Base-by-base conservation (phyloP, 345 rosid genomes). In the Conringia planisiliqua region DNA sequence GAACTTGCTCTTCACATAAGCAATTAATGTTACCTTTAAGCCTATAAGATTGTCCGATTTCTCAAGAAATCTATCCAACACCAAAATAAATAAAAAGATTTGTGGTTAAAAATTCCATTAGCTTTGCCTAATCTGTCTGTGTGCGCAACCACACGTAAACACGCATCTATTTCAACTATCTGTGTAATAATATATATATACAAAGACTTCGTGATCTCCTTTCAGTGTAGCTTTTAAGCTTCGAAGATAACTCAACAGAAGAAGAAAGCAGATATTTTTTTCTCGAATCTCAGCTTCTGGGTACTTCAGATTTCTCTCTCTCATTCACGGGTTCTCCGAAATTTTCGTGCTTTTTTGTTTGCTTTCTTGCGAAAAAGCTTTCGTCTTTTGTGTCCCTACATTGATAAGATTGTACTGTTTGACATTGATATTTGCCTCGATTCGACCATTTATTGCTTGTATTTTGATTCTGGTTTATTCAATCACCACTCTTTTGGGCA, bases 241-340 rank as follows among this genome's bases (percentile, higher is more conserved):
- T 63, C 14, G 6, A 75, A 71, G 56, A 16, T 10, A 64, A 70
- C 56, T 56, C 72, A 29, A 57, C 0, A 20, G 24, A 43, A 33
- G 77, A 58, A 63, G 62, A 33, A 20, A 51, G 57, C 40, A 40
- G 52, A 14, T 13, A 40, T 7, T 50, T n/a, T 66, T 30, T 51
- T 7, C 27, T 54, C 62, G 47, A 66, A 14, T 73, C 73, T 74
- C 27, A 65, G 60, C 77, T 70, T 76, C 75, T 72, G 75, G 82
- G 87, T 87, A 85, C 79, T 62, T 73, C 30, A 44, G 29, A 26
- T 75, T 59, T 56, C 51, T 68, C 60, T 60, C 59, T 24, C 56
- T 64, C 20, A 65, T 72, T 71, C 55, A 44, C 73, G 27, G 44
- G 62, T 14, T 59, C 24, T 64, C 3, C 10, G 0, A 71, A 71